phyloP scores from a whole-genome alignment of 257 asterid genomes.

The Nicotiana otophora region DNA sequence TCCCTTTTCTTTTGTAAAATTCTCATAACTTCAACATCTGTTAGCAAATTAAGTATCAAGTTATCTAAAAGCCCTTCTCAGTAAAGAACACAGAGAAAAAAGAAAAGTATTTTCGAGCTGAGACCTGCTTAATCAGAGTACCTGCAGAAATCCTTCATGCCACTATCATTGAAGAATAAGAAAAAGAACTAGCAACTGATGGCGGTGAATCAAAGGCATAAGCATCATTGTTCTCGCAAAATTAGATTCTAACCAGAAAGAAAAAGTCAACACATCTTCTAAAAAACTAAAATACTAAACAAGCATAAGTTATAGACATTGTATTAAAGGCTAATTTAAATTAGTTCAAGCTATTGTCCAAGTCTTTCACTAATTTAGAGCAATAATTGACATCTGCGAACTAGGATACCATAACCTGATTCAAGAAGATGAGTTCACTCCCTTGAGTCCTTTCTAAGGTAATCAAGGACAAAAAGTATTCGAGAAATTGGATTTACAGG shows the following conservation, averaged over 20 bases:
- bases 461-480: neutral
- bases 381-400: neutral
- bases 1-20: neutral
- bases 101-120: neutral
- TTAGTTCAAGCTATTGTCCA: neutral
- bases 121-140: neutral
- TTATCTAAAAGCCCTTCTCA: neutral
- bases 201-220: neutral
- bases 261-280: neutral
- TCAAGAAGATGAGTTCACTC: neutral
- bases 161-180: neutral
- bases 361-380: slow-evolving; percentile 5
- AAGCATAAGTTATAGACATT: neutral
- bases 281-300: neutral
- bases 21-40: neutral
- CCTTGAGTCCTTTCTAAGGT: neutral
- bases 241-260: neutral
- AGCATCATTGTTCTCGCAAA: neutral
- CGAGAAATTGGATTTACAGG: neutral
- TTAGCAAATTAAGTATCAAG: neutral
- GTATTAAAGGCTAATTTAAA: neutral
- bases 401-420: neutral
- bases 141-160: neutral
- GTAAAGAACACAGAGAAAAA: neutral
- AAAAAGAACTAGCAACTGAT: neutral